These are phyloP conservation scores for Karstenula rhodostoma DNA, from an alignment of 2,329 filamentous ascomycete genomes.

Conservation along the genomic window DNA sequence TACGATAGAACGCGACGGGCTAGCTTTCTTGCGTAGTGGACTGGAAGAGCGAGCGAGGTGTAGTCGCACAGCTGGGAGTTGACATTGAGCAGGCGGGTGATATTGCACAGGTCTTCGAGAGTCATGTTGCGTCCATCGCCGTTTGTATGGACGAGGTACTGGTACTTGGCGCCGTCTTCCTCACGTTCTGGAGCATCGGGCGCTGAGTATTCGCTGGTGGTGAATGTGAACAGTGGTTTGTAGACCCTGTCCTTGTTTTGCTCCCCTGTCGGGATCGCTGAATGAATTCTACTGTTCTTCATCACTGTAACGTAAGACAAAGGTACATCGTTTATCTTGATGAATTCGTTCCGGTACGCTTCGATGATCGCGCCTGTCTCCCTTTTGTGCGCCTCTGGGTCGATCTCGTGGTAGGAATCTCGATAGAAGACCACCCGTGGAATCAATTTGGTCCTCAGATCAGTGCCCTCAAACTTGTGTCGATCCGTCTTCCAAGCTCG, in stretches of 20 bases:
- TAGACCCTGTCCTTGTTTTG: not conserved
- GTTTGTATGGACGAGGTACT: not conserved
- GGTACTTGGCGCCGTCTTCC: not conserved
- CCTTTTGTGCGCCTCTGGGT: not conserved
- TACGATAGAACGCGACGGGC: constrained; percentile 11
- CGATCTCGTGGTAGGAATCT: not conserved
- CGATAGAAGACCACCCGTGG: constrained; percentile 5
- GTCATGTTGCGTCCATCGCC: not conserved
- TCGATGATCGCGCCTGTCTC: not conserved
- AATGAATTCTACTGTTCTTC: not conserved
- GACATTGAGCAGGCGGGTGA: constrained; percentile 2
- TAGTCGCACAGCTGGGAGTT: not conserved
- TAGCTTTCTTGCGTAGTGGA: constrained; percentile 8
- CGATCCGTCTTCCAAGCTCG: not conserved
- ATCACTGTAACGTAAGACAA: not conserved
- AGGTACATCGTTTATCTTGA: not conserved
- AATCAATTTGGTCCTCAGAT: not conserved
- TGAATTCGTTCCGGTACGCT: not conserved
- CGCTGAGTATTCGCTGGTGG: not conserved
- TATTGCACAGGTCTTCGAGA: not conserved
- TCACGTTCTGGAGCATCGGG: not conserved
- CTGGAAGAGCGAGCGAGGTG: constrained; percentile 4
- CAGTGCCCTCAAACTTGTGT: not conserved
- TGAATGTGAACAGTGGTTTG: not conserved
- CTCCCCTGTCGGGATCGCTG: not conserved